Evolutionary conservation across 2,329 filamentous ascomycete species (phyloP), one percentile per base, ranked within the genome.

Genomic region (Aspergillus texensis): DNA sequence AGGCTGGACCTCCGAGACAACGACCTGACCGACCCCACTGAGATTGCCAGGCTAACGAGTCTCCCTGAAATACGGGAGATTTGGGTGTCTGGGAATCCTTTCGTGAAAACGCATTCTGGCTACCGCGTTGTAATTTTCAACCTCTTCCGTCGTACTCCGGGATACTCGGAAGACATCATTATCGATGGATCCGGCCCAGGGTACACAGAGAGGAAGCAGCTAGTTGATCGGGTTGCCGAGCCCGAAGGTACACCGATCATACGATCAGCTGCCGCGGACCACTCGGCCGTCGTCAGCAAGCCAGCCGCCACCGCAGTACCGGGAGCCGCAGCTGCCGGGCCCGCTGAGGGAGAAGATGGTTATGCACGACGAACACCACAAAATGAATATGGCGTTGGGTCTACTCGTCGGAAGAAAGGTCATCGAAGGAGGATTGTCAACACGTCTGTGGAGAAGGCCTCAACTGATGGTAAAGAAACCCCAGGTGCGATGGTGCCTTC

Each of bases 51-150:
- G 63, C 83, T 99, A 63, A 97, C 94, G 1, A 90, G 91, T 58
- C 93, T 97, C 58, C 94, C 95, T 30, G 92, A 97, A 59, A 91
- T 99, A 68, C 89, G 89, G 63, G 94, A 98, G 76, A 89, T 99
- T 36, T 99, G 94, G 85, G 91, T 99, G 19, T 87, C 91, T 65
- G 92, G 93, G 26, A 99, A 99, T 72, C 92, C 94, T 0, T 97
- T 98, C 72, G 91, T 91, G 50, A 92, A 91, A 70, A 94, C 93
- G 1, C 92, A 97, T 75, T 85, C 89, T 63, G 89, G 91, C 70
- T 96, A 97, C 75, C 89, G 95, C 56, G 85, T 96, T 67, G 91
- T 89, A 24, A 96, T 98, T 66, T 97, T 99, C 87, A 99, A 98
- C 72, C 84, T 98, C 2, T 99, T 99, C 83, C 88, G 95, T 67